Evolutionary conservation across 768 basidiomycete species (phyloP), one percentile per base, ranked within the genome.

Genomic region (Lactarius pseudohatsudake): DNA sequence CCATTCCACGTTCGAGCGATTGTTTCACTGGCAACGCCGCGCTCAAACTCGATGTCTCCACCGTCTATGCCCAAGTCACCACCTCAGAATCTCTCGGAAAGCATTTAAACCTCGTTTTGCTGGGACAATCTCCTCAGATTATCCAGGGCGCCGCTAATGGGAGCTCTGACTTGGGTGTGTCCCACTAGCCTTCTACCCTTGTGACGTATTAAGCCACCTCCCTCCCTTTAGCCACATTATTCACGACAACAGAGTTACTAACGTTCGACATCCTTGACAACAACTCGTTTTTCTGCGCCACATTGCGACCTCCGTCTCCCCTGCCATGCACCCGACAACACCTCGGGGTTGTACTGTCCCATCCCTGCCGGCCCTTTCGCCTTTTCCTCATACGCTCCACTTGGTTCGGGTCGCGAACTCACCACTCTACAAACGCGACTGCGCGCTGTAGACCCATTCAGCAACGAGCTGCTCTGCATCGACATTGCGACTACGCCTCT

Each of bases 391-490:
- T 82, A 88, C 20, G 85, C 93, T 47, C 86, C 86, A 6, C 85
- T 90, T 73, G 81, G 84, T 41, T 72, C 79, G 54, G 80, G 84
- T 66, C 89, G 90, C 73, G 84, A 87, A 18, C 81, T 98, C 54
- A 92, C 91, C 15, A 96, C 96, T 11, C 82, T 96, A 64, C 82
- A 84, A 68, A 97, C 96, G 1, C 87, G 87, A 26, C 77, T 99
- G 28, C 88, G 92, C 56, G 90, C 95, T 9, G 90, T 98, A 28
- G 97, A 99, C 77, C 88, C 95, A 0, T 87, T 85, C 54, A 85
- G 89, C 61, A 81, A 86, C 40, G 92, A 95, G 71, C 82, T 98
- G 54, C 77, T 95, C 2, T 99, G 97, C 75, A 72, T 96, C 56
- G 87, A 91, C 69, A 78, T 98, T 20, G 73, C 79, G 50, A 89